A percentile compares a stretch with the other conserved stretches of the same genome.
phyloP scores from a whole-genome alignment of 2,329 filamentous ascomycete genomes.

The Exophiala alcalophila region DNA sequence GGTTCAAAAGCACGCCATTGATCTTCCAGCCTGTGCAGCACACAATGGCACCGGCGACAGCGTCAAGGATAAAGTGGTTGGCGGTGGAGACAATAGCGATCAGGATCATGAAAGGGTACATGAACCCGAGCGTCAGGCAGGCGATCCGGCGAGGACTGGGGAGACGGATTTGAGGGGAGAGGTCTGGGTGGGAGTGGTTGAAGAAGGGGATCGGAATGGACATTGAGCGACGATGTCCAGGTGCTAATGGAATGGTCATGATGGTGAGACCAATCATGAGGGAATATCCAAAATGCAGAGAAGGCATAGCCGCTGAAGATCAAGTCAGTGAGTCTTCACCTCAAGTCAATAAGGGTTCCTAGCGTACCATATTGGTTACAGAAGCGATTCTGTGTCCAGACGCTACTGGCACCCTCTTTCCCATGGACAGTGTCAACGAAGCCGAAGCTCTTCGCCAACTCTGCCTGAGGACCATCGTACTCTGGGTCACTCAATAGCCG shows the following conservation, averaged over 20 bases:
- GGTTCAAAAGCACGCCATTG: conserved; percentile 57
- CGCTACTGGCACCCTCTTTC: conserved; percentile 58
- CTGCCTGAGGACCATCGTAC: conserved; percentile 55
- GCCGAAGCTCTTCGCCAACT: conserved; percentile 58
- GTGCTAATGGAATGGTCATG: conserved; percentile 60
- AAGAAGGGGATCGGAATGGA: conserved; percentile 36
- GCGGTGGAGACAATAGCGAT: conserved; percentile 68
- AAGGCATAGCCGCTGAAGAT: conserved; percentile 62
- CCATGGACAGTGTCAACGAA: conserved; percentile 61
- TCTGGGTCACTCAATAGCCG: conserved; percentile 53
- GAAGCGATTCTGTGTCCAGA: conserved; percentile 70
- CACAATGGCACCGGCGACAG: conserved; percentile 64
- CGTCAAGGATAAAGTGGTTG: conserved; percentile 70
- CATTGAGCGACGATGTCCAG: conserved; percentile 48
- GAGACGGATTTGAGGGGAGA: conserved; percentile 38
- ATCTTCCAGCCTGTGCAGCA: conserved; percentile 62
- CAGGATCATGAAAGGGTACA: conserved; percentile 64
- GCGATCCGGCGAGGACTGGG: conserved; percentile 52
- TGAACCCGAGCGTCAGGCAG: conserved; percentile 54
- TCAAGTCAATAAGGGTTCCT: not conserved
- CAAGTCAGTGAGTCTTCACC: not conserved
- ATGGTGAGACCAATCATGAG: conserved; percentile 70
- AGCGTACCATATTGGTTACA: conserved; percentile 67
- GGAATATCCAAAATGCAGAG: conserved; percentile 72
- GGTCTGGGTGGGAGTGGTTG: conserved; percentile 30